Conservation (phyloP, 768 basidiomycete species). For the Russula sp. region DNA sequence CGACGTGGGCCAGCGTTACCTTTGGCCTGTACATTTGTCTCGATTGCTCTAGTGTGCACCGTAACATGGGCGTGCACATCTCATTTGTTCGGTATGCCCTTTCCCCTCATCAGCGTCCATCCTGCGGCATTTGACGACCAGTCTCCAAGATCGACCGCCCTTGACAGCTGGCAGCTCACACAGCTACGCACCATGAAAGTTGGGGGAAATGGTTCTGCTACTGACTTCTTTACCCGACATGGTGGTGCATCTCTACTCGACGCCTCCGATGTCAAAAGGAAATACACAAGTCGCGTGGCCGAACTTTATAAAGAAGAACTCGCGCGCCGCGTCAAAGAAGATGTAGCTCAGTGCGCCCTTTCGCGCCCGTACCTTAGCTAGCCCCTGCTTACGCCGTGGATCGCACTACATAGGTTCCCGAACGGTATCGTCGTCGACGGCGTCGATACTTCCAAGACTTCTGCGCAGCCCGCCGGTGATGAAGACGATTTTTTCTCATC, state of each 20-base stretch:
- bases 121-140: not conserved
- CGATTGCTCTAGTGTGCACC: conserved; percentile 91
- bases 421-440: conserved; percentile 79
- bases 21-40: conserved; percentile 97
- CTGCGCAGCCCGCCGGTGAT: conserved; percentile 34
- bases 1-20: conserved; percentile 95
- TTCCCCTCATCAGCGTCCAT: not conserved
- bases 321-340: conserved; percentile 70
- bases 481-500: conserved; percentile 97
- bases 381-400: not conserved
- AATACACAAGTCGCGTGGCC: conserved; percentile 80
- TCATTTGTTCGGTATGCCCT: conserved; percentile 82
- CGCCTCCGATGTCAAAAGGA: conserved; percentile 78
- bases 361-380: not conserved
- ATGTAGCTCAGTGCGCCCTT: conserved; percentile 51
- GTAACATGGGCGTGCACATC: conserved; percentile 98
- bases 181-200: conserved; percentile 97
- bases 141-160: conserved; percentile 77
- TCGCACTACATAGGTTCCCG: conserved; percentile 51
- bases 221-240: conserved; percentile 86
- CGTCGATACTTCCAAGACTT: conserved; percentile 41
- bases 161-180: conserved; percentile 87
- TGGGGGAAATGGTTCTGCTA: conserved; percentile 83
- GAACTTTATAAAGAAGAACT: conserved; percentile 92
- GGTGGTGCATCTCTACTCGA: conserved; percentile 66